Base-by-base conservation (phyloP, 768 basidiomycete species). In the Xerocomellus intermedius region DNA sequence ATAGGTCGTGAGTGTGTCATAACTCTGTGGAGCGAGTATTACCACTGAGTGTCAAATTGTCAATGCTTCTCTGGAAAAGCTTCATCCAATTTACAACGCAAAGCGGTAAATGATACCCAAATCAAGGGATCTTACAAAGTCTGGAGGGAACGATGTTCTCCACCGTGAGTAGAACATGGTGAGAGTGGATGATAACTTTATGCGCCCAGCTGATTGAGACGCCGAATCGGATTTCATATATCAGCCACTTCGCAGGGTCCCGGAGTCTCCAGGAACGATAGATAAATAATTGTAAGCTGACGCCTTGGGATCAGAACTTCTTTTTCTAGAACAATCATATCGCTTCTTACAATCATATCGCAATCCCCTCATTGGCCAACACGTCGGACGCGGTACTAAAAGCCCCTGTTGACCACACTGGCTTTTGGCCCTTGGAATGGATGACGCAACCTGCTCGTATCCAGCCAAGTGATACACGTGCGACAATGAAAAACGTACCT, bases 261-360 rank as follows among this genome's bases (percentile, higher is more conserved):
- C 45, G 55, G 46, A 36, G 38, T 24, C 38, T 47, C 47, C 53
- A 58, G 63, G 63, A 62, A 65, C 59, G 41, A 32, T 30, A 35
- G 42, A 45, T 36, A 37, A 28, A 39, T 26, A 51, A 44, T 47
- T 28, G 48, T 28, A 30, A 35, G 19, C 41, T 30, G 22, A 45
- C 6, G 33, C 35, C 42, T 49, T 53, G 48, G 30, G 54, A 52
- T 52, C 43, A 52, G 30, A 8, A 42, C 43, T 44, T 48, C 49
- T 52, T 39, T 51, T 62, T 54, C 54, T 35, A 54, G 55, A 59
- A 65, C 3, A 17, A 46, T 47, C 19, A 42, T 50, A 45, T 54
- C 54, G 48, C 32, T 28, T 42, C 46, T 45, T 28, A 26, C 22
- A 35, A 42, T 6, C 48, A 48, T 64, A 64, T 64, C 57, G 64